Evolutionary conservation across 2,329 filamentous ascomycete species (phyloP), one percentile per base, ranked within the genome.

Genomic region (Alternaria sp.): DNA sequence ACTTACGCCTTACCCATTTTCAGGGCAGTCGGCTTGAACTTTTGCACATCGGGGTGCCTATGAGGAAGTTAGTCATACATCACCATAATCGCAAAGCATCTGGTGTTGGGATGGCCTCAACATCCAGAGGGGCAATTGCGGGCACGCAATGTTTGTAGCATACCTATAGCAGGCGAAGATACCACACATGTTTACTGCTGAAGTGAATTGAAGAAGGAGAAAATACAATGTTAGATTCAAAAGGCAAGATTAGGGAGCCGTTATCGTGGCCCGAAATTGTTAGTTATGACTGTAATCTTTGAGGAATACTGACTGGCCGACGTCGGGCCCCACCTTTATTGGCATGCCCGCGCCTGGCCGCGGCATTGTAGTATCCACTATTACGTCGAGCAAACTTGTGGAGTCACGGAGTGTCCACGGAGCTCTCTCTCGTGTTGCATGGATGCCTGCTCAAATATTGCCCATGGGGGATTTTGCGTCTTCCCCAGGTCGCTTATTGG

Each of bases 121-220:
- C 67, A 61, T 60, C 51, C 65, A 66, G 66, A 66, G 61, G 65
- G 62, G 71, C 71, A 70, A 54, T 61, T 61, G 54, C 63, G 53
- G 6, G 45, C 46, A 58, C 65, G 52, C 50, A 62, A 57, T 55
- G 31, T 61, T 33, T 40, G 48, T 40, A 29, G 60, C 76, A 60
- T 78, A 96, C 93, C 86, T 84, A 81, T 97, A 92, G 82, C 93
- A 97, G 73, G 92, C 93, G 80, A 97, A 97, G 77, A 97, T 96
- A 80, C 93, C 93, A 89, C 93, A 97, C 93, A 97, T 97, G 72
- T 79, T 90, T 84, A 52, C 58, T 49, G 57, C 56, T 61, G 57
- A 40, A 37, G 21, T 37, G 51, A 51, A 9, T 42, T 42, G 51
- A 45, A 39, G 42, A 48, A 31, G 41, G 56, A 56, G 55, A 54